Evolutionary conservation across 805 yeast species (phyloP).

Genomic region (Spathaspora sp.): DNA sequence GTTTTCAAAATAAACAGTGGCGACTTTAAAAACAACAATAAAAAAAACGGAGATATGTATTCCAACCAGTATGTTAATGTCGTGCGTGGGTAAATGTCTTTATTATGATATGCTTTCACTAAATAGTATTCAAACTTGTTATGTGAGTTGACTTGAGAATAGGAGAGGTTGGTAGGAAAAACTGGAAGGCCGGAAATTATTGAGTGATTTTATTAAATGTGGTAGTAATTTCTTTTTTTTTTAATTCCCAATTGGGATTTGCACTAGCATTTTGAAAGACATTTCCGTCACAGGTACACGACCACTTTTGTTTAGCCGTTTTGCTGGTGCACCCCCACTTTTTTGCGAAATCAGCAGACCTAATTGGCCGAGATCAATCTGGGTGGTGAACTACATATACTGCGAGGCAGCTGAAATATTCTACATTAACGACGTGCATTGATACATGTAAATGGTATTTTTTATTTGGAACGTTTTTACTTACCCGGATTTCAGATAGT

Average conservation of each 20-base stretch:
- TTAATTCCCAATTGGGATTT: background rate
- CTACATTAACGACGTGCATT: too few species aligned
- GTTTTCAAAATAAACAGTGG: background rate
- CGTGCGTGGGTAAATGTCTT: background rate
- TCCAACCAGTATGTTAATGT: background rate
- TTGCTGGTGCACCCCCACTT: background rate
- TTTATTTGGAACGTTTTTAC: background rate
- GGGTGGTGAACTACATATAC: too few species aligned
- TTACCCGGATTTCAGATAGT: background rate
- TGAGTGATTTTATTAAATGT: background rate
- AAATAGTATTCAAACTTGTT: background rate
- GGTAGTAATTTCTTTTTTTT: background rate
- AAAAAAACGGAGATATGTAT: background rate
- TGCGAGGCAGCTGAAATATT: too few species aligned
- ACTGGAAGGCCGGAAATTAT: background rate
- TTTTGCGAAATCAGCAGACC: background rate
- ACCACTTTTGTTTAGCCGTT: background rate
- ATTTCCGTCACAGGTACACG: background rate
- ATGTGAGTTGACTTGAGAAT: background rate
- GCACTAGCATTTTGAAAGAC: background rate
- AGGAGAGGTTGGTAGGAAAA: background rate
- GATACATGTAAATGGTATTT: too few species aligned
- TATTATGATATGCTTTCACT: background rate
- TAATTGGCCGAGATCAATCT: background rate
- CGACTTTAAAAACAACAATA: background rate